Evolutionary conservation across 345 rosid genomes (phyloP).

Genomic region (Populus alba): DNA sequence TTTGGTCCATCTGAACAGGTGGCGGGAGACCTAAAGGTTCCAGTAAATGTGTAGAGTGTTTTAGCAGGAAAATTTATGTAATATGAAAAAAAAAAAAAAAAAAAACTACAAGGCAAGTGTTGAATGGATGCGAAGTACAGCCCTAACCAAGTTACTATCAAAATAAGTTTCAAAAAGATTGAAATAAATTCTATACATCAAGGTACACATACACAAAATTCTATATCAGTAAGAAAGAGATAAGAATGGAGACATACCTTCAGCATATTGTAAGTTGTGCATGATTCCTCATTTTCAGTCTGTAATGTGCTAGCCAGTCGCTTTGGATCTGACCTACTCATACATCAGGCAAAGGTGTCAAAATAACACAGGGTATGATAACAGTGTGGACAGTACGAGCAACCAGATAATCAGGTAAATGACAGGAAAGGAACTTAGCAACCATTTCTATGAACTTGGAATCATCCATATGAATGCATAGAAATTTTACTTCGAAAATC

Average conservation of each 20-base stretch:
- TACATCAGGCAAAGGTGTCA: slow-evolving; percentile 14
- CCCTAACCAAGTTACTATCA: background rate
- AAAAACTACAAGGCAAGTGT: background rate
- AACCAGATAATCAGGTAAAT: background rate
- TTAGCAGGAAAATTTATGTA: background rate
- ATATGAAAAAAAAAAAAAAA: background rate
- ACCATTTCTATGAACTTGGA: background rate
- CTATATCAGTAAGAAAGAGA: background rate
- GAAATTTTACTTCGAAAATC: background rate
- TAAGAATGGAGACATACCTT: slow-evolving; percentile 41
- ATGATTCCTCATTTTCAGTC: slow-evolving; percentile 82
- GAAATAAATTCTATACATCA: background rate
- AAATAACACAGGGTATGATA: background rate
- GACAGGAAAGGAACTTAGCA: background rate
- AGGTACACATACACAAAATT: background rate
- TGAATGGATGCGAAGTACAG: background rate
- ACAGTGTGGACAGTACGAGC: background rate
- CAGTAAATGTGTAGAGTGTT: background rate
- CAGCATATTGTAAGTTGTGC: slow-evolving; percentile 94
- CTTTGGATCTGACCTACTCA: slow-evolving; percentile 73
- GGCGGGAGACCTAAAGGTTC: slow-evolving; percentile 67
- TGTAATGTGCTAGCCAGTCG: slow-evolving; percentile 59
- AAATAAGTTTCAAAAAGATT: background rate
- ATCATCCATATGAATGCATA: background rate
- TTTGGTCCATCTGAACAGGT: slow-evolving; percentile 89